These are phyloP conservation scores for Adansonia rubrostipa DNA, from an alignment of 441 rosid genomes.

Conservation along the genomic window DNA sequence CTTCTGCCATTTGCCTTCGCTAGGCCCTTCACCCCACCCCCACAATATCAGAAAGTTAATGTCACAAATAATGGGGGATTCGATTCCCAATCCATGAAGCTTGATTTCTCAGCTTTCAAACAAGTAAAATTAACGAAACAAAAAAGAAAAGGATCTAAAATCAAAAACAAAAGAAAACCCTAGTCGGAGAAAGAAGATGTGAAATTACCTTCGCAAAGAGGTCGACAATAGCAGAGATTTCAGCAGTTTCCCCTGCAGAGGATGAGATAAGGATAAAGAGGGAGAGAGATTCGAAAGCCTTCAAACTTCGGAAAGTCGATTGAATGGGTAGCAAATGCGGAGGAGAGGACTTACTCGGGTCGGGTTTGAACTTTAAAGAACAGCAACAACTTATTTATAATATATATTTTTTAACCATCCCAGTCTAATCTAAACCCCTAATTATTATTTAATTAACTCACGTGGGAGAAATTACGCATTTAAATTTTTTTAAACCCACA, in stretches of 20 bases:
- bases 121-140: neutral
- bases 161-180: constrained; percentile 3
- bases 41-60: constrained; percentile 1
- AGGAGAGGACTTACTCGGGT: neutral
- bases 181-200: neutral
- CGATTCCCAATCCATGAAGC: neutral
- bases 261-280: neutral
- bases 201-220: neutral
- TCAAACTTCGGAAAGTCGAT: neutral
- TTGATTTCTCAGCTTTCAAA: neutral
- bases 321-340: neutral
- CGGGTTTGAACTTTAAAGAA: neutral
- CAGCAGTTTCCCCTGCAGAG: neutral
- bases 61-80: too few relatives aligned
- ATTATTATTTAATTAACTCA: too few relatives aligned
- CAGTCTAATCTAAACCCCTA: too few relatives aligned
- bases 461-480: too few relatives aligned
- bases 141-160: neutral
- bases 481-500: too few relatives aligned
- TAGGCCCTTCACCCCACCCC: constrained; percentile 15
- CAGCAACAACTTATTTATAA: too few relatives aligned
- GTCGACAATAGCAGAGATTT: neutral
- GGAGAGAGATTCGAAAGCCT: neutral
- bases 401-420: too few relatives aligned
- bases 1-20: constrained; percentile 60